These are phyloP conservation scores for Agaricus subrufescens DNA, from an alignment of 768 basidiomycete genomes.

Conservation along the genomic window DNA sequence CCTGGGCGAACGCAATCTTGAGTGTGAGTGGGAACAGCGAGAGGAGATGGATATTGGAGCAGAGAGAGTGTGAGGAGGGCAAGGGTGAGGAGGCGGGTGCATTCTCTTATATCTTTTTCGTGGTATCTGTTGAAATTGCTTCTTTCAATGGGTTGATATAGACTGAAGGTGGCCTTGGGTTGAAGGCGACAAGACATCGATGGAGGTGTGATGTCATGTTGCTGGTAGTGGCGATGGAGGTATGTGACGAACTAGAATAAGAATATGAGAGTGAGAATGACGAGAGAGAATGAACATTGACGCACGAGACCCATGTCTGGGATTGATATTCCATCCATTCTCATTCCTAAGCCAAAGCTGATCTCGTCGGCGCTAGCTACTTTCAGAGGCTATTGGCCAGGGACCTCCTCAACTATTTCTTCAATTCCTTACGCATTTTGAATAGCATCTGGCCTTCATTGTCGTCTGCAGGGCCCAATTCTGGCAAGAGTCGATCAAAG, in stretches of 20 bases:
- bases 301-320: neutral
- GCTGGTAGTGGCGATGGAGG: slow-evolving; percentile 4
- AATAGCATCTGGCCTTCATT: slow-evolving; percentile 48
- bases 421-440: slow-evolving; percentile 56
- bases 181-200: slow-evolving; percentile 26
- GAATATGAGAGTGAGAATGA: neutral
- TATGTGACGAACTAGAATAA: neutral
- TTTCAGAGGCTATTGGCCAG: neutral
- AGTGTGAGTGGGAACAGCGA: neutral
- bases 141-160: slow-evolving; percentile 5
- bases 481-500: slow-evolving; percentile 4
- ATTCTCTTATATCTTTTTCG: slow-evolving; percentile 1
- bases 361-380: no score
- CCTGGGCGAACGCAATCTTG: neutral
- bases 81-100: neutral
- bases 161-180: slow-evolving; percentile 18
- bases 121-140: neutral
- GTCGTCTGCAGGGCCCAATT: slow-evolving; percentile 15
- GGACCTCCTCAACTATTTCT: slow-evolving; percentile 15
- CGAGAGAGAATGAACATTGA: neutral
- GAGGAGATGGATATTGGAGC: no score
- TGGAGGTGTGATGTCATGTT: neutral
- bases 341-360: neutral
- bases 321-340: neutral
- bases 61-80: neutral